phyloP scores from a whole-genome alignment of 2,329 filamentous ascomycete species.

The Drechslera avenae region DNA sequence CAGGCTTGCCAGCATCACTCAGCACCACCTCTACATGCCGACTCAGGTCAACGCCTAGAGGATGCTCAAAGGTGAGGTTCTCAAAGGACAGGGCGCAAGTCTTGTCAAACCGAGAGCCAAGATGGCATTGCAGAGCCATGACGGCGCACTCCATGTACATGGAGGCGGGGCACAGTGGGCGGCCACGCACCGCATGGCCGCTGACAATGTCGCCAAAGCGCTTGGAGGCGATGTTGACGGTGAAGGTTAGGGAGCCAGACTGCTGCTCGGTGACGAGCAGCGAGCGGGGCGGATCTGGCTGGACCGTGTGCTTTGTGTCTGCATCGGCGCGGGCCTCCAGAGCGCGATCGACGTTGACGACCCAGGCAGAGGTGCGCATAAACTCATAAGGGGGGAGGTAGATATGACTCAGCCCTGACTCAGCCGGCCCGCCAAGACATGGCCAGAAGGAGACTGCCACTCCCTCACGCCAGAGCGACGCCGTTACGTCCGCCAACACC shows the following conservation, averaged over 20 bases:
- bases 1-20: constrained; percentile 1
- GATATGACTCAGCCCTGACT: not conserved
- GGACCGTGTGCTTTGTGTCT: not conserved
- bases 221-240: not conserved
- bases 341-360: not conserved
- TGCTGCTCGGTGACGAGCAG: not conserved
- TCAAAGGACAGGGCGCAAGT: not conserved
- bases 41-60: constrained; percentile 1
- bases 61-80: constrained; percentile 1
- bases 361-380: not conserved
- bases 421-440: not conserved
- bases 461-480: not conserved
- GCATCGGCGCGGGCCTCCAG: not conserved
- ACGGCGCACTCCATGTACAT: constrained; percentile 6
- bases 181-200: constrained; percentile 1
- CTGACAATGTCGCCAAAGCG: constrained; percentile 5
- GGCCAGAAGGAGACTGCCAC: not conserved
- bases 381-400: constrained; percentile 1
- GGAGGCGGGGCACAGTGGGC: constrained; percentile 1
- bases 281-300: not conserved
- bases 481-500: not conserved
- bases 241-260: constrained; percentile 4
- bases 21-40: not conserved
- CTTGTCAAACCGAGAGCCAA: not conserved
- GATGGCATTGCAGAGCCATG: constrained; percentile 2